Conservation (phyloP, 352 stramenopile genomes). For the Pythium rishiriense region DNA sequence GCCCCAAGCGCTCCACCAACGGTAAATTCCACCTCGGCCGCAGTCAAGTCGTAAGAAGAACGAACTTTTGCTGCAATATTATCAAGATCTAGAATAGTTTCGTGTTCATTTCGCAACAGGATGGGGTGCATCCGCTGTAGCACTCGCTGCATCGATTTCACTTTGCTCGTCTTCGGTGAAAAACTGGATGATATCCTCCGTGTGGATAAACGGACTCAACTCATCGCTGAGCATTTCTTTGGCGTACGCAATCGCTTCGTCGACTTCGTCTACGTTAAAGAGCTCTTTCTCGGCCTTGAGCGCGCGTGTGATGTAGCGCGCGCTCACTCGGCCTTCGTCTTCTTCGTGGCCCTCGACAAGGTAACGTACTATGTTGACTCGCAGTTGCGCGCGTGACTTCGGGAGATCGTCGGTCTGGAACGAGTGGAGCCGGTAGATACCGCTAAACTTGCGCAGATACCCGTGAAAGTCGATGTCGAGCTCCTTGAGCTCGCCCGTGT, state of each 20-base stretch:
- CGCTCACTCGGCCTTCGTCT: conserved; percentile 47
- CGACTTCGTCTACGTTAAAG: conserved; percentile 51
- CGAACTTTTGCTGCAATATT: not conserved
- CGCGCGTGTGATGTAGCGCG: conserved; percentile 54
- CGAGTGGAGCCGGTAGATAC: conserved; percentile 54
- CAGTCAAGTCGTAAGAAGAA: not conserved
- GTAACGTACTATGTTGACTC: conserved; percentile 56
- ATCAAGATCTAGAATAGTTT: not conserved
- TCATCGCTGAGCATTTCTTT: conserved; percentile 30
- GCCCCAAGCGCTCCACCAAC: not conserved
- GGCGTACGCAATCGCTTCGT: conserved; percentile 42
- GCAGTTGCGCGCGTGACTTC: conserved; percentile 46
- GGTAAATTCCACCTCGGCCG: not conserved
- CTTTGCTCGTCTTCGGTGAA: conserved; percentile 28
- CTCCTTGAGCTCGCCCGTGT: conserved; percentile 57
- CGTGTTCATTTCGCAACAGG: not conserved
- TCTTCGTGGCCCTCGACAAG: conserved; percentile 63
- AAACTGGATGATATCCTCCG: conserved; percentile 41
- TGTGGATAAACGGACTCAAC: conserved; percentile 41
- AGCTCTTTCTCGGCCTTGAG: conserved; percentile 59
- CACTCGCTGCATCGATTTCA: not conserved
- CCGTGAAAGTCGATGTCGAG: conserved; percentile 67
- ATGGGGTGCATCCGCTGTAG: not conserved
- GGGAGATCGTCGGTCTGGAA: conserved; percentile 58
- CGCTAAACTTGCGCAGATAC: conserved; percentile 49